Percentiles rank a stretch among this genome's conserved stretches.
phyloP scores from a whole-genome alignment of 345 rosid genomes.

The Corchorus olitorius region DNA sequence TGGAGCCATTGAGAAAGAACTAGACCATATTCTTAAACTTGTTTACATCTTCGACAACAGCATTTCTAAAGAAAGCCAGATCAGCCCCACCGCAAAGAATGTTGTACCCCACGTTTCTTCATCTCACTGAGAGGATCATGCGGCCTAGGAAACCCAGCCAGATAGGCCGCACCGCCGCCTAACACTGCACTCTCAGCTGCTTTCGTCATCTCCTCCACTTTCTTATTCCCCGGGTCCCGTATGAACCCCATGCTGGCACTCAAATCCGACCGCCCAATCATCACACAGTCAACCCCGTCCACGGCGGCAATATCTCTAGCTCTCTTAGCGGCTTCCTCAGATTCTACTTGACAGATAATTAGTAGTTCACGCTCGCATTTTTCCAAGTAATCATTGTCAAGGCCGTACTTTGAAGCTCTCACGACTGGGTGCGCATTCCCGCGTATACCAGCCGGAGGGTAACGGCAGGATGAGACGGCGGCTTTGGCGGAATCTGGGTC shows the following conservation, averaged over 20 bases:
- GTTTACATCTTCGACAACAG: neutral
- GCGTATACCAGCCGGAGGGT: neutral
- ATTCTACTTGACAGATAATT: neutral
- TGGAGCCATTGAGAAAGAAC: no score
- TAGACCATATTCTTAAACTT: neutral
- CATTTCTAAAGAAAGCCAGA: neutral
- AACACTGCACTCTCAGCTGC: neutral
- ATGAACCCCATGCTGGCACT: neutral
- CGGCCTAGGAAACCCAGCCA: neutral
- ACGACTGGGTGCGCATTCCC: neutral
- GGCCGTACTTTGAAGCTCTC: conserved; percentile 2
- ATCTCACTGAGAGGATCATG: neutral
- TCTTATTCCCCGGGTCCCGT: neutral
- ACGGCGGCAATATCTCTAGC: neutral
- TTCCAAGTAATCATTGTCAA: conserved; percentile 5
- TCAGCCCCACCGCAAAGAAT: neutral
- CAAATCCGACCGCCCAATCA: neutral
- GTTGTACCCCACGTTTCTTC: neutral
- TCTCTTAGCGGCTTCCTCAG: neutral
- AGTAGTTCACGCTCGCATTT: neutral
- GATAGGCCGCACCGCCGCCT: neutral
- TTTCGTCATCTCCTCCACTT: neutral
- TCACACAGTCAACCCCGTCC: neutral
- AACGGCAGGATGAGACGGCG: neutral
- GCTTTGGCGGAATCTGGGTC: neutral